Base-by-base conservation (phyloP, 306 rosid species). In the Cicer bijugum region DNA sequence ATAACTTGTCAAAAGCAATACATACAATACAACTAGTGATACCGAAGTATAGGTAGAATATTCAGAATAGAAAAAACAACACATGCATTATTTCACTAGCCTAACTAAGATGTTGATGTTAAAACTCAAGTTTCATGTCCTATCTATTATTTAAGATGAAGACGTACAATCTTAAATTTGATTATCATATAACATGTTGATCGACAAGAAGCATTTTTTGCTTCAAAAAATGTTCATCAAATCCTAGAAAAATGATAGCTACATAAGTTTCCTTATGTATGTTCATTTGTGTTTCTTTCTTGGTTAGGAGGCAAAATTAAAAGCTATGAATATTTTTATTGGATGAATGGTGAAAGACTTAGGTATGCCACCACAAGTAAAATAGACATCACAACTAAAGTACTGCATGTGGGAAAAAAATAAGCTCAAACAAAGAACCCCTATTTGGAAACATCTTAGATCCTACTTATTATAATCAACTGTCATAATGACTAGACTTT, bases 351-450 rank as follows among this genome's bases (percentile, higher is more conserved):
- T 85, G 69, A 71, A 75, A 77, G 96, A 89, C 66, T 81, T 65
- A 83, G 87, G 92, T 91, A 74, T 86, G 62, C 81, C 78, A 91
- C 88, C 92, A 63, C 88, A 87, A 79, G 58, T 40, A 45, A 76
- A 80, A 82, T 88, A 68, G 99, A 90, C 92, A 83, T 42, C 84
- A 73, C 89, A 90, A 82, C 99, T 78, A 81, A 82, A 84, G 73
- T 58, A 47, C 75, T 44, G 73, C 81, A 82, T 39, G 38, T 81
- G 85, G 75, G 42, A 75, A 39, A 33, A 50, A 55, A 68, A 82
- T 74, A 53, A 62, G 76, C 78, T 79, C 61, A 79, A 48, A 45
- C 55, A 47, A 11, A 38, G 12, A 63, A 53, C 62, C 80, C 73
- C 51, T 9, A 38, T 57, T 10, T 12, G 44, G 67, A 62, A 71